Base-by-base conservation (phyloP, 257 asterid species). In the Apocynum venetum region DNA sequence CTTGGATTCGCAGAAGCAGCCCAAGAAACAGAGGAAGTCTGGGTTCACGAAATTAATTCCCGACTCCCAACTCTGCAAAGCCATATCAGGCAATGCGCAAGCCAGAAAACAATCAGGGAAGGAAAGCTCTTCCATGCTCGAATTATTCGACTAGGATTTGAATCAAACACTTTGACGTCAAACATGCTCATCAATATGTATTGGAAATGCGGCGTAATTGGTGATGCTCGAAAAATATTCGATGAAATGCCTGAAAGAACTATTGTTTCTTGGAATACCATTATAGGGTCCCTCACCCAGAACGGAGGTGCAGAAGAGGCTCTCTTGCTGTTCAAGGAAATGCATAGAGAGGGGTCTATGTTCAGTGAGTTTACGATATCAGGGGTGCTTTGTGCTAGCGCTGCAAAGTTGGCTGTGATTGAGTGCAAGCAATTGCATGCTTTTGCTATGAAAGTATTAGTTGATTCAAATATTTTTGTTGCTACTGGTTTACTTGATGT, bases 401-500 rank as follows among this genome's bases (percentile, higher is more conserved):
- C 98, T 10, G 87, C 93, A 0, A 88, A 86, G 56, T 20, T 79
- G 64, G 88, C 93, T 36, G 84, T 87, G 14, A 73, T 78, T 41
- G 97, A 96, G 85, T 86, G 98, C 73, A 89, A 84, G 65, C 97
- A 93, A 44, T 71, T 93, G 88, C 99, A 96, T 82, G 89, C 89
- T 79, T 86, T 90, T 81, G 90, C 89, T 3, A 44, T 88, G 1
- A 95, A 95, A 81, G 69, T 89, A 0, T 79, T 89, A 2, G 78
- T 93, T 85, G 88, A 81, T 8, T 84, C 76, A 13, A 89, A 96
- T 73, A 74, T 84, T 6, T 96, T 82, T 74, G 97, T 93, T 56
- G 80, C 88, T 11, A 96, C 98, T 40, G 96, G 97, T 60, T 84
- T 96, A 87, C 82, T 96, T 41, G 97, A 93, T 76, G 99, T 96